These are phyloP conservation scores for Symbiodinium natans DNA, from an alignment of 73 alveolate genomes.

Conservation along the genomic window DNA sequence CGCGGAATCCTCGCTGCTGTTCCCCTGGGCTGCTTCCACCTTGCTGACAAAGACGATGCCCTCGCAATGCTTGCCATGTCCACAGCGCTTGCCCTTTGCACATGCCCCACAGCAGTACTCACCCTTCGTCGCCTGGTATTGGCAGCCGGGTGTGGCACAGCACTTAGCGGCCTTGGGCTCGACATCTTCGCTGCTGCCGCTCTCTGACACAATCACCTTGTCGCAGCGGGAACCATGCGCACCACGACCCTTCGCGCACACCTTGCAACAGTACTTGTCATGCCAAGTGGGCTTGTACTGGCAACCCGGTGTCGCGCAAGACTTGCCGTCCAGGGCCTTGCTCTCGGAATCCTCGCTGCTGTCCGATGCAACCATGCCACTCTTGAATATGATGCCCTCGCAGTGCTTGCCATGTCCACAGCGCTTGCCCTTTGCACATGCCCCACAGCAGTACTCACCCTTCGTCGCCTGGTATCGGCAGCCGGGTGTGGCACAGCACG, in stretches of 20 bases:
- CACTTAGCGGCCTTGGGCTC: neutral
- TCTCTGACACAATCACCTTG: neutral
- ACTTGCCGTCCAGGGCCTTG: neutral
- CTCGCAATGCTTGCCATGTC: neutral
- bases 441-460: neutral
- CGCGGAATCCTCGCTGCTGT: neutral
- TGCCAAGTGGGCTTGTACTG: conserved; percentile 1
- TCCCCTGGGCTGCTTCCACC: no score
- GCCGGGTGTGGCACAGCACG: neutral
- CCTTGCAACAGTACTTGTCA: neutral
- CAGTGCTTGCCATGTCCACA: conserved; percentile 2
- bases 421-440: conserved; percentile 15
- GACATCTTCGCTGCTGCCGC: no score
- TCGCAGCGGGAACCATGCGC: neutral
- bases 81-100: conserved; percentile 15
- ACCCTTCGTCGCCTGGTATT: neutral
- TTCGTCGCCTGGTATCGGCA: neutral
- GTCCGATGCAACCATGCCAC: no score
- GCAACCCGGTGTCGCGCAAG: neutral
- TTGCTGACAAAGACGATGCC: neutral
- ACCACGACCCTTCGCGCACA: neutral
- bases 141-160: neutral
- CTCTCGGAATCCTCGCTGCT: conserved; percentile 3
- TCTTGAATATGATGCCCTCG: neutral
- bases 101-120: conserved; percentile 5